A percentile compares a stretch with the other conserved stretches of the same genome.
Conservation (phyloP, 116 monocot genomes). For the Zostera marina region DNA sequence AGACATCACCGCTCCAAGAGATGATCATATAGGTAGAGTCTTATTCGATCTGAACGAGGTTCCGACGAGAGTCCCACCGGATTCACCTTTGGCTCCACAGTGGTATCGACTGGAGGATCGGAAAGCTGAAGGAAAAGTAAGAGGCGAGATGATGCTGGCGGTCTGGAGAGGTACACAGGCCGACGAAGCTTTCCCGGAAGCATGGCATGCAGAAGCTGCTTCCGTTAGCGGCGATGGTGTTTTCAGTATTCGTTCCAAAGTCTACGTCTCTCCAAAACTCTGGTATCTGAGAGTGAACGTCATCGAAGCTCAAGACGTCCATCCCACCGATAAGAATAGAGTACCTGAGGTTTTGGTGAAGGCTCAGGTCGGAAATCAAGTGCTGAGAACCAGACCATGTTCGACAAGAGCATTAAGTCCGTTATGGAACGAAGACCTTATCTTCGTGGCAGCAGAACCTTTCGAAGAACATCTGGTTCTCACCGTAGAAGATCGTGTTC, state of each 20-base stretch:
- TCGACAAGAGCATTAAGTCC: slow-evolving; percentile 8
- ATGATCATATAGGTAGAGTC: slow-evolving; percentile 23
- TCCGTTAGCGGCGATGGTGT: slow-evolving; percentile 17
- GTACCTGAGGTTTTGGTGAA: slow-evolving; percentile 24
- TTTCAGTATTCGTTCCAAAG: slow-evolving; percentile 26
- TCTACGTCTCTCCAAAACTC: slow-evolving; percentile 28
- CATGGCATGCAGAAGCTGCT: slow-evolving; percentile 32
- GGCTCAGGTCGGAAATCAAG: slow-evolving; percentile 19
- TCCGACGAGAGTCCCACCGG: slow-evolving; percentile 18
- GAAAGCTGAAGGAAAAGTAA: slow-evolving; percentile 17
- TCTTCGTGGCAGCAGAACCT: slow-evolving; percentile 64
- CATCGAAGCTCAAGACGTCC: slow-evolving; percentile 33
- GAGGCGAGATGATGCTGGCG: slow-evolving; percentile 35
- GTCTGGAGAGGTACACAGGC: slow-evolving; percentile 38
- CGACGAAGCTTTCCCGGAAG: slow-evolving; percentile 33
- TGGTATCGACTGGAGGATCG: slow-evolving; percentile 35
- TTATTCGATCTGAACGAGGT: slow-evolving; percentile 20
- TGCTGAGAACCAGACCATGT: slow-evolving; percentile 11
- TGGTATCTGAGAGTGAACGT: slow-evolving; percentile 36
- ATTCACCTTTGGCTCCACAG: slow-evolving; percentile 35
- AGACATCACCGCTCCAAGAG: slow-evolving; percentile 9
- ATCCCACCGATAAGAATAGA: slow-evolving; percentile 17
- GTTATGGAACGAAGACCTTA: slow-evolving; percentile 51
- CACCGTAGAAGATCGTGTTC: slow-evolving; percentile 47
- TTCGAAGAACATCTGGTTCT: slow-evolving; percentile 65